Evolutionary conservation across 2,329 filamentous ascomycete genomes (phyloP).

Genomic region (Penicillium sp.): DNA sequence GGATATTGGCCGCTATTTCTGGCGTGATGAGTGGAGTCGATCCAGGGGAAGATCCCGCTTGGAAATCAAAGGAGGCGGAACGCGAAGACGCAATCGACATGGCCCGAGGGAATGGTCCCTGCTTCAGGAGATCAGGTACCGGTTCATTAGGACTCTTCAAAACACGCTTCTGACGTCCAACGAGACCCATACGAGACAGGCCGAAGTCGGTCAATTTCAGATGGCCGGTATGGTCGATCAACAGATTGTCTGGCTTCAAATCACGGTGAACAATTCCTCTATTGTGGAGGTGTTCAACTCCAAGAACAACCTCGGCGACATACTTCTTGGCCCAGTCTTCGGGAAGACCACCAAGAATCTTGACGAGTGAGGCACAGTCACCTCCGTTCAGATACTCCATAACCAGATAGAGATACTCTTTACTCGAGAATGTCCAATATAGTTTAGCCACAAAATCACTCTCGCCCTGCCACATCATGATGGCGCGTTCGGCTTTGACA

Average conservation of each 20-base stretch:
- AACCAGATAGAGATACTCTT: constrained; percentile 95
- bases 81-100: constrained; percentile 85
- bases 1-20: constrained; percentile 63
- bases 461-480: constrained; percentile 99
- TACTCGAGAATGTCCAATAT: constrained; percentile 99
- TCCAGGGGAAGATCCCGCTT: constrained; percentile 73
- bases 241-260: constrained; percentile 91
- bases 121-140: constrained; percentile 88
- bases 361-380: constrained; percentile 94
- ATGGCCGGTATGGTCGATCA: constrained; percentile 96
- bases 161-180: constrained; percentile 92
- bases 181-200: constrained; percentile 91
- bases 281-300: constrained; percentile 91
- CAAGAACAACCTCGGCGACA: constrained; percentile 91
- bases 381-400: constrained; percentile 99
- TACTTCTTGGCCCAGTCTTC: constrained; percentile 99
- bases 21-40: constrained; percentile 86
- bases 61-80: constrained; percentile 89
- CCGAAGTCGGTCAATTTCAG: constrained; percentile 97
- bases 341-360: constrained; percentile 83
- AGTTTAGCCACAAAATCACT: constrained; percentile 98
- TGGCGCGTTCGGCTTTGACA: constrained; percentile 95
- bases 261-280: constrained; percentile 95
- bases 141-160: constrained; percentile 74
- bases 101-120: constrained; percentile 83